Evolutionary conservation across 805 yeast genomes (phyloP).

Genomic region (Cyberlindnera mrakii): DNA sequence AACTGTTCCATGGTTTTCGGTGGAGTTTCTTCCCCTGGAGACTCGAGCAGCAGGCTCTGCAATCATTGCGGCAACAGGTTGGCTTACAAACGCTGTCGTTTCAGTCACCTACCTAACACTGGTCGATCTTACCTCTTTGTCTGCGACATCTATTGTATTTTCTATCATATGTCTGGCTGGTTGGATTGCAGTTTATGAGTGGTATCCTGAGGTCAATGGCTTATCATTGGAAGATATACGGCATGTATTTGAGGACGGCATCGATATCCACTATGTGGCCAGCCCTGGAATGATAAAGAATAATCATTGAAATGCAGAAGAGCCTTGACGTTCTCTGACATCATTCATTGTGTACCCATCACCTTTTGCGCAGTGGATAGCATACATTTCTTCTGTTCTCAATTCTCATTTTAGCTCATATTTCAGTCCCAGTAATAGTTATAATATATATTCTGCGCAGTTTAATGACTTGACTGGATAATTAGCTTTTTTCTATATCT

Average conservation of each 20-base stretch:
- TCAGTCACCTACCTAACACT: conserved; percentile 31
- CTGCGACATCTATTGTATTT: conserved; percentile 31
- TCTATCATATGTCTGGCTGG: conserved; percentile 27
- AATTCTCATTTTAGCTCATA: too few relatives aligned
- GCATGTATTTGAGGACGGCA: conserved; percentile 34
- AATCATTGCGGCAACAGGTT: conserved; percentile 35
- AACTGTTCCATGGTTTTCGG: conserved; percentile 40
- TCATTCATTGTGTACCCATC: too few relatives aligned
- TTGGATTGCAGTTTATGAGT: conserved; percentile 34
- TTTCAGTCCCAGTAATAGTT: too few relatives aligned
- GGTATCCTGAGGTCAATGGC: conserved; percentile 41
- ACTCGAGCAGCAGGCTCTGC: conserved; percentile 37
- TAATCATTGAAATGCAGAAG: too few relatives aligned
- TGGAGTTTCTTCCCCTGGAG: conserved; percentile 37
- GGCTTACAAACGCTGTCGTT: conserved; percentile 34
- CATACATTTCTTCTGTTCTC: too few relatives aligned
- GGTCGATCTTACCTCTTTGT: conserved; percentile 24
- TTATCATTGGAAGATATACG: conserved; percentile 37
- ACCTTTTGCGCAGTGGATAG: too few relatives aligned
- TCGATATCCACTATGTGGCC: conserved; percentile 29
- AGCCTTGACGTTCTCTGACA: too few relatives aligned
- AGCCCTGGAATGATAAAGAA: too few relatives aligned
- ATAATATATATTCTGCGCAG: too few relatives aligned
- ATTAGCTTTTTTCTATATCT: too few relatives aligned
- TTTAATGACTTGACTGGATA: too few relatives aligned